These are phyloP conservation scores for Parachaetomium inaequale DNA, from an alignment of 495 filamentous ascomycete species.

Conservation along the genomic window DNA sequence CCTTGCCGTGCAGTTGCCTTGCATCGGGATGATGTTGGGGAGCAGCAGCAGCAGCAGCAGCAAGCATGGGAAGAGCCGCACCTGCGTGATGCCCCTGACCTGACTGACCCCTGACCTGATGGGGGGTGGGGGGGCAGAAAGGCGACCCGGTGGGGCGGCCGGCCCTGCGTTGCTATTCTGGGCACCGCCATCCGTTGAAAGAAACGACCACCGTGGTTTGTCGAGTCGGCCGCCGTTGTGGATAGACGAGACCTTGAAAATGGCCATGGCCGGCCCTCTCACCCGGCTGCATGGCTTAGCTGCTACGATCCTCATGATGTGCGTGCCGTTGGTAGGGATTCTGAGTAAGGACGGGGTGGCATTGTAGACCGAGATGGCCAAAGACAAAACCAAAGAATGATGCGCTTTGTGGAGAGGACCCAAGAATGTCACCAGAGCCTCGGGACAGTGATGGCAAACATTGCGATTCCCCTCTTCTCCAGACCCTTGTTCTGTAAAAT, in stretches of 20 bases:
- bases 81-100: neutral
- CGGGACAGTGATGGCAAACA: neutral
- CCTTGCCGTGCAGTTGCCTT: too few relatives aligned
- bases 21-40: neutral
- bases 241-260: neutral
- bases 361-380: neutral
- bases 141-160: conserved; percentile 1
- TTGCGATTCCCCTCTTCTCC: neutral
- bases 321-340: neutral
- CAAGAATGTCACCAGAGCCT: neutral
- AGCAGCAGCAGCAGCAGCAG: neutral
- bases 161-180: conserved; percentile 1
- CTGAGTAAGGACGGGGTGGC: neutral
- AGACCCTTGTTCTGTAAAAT: conserved; percentile 5
- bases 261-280: neutral
- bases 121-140: neutral
- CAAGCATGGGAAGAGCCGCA: conserved; percentile 8
- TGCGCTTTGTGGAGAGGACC: neutral
- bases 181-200: neutral
- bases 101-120: too few relatives aligned
- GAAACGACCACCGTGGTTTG: neutral
- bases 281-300: neutral
- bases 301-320: neutral
- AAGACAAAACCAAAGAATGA: neutral
- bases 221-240: too few relatives aligned